Conservation (phyloP, 768 basidiomycete genomes). For the Chalciporus chontae region DNA sequence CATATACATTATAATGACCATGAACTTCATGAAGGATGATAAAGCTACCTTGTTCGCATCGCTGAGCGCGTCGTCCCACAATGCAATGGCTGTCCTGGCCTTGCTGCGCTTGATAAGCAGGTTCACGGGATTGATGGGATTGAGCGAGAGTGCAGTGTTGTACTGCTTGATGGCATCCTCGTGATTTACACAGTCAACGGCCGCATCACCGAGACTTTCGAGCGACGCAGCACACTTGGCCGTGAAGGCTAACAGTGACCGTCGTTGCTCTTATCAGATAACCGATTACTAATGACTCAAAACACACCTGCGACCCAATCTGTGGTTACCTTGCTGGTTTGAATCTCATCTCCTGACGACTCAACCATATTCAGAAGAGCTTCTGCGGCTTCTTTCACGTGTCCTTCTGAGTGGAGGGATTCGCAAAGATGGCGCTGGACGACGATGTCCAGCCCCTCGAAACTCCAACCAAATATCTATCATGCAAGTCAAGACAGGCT, state of each 20-base stretch:
- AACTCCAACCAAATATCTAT: constrained; percentile 16
- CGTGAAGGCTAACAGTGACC: constrained; percentile 2
- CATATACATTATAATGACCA: neutral
- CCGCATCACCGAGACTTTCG: neutral
- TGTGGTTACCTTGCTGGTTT: neutral
- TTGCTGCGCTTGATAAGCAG: constrained; percentile 6
- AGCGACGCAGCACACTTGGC: neutral
- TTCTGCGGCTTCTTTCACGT: constrained; percentile 10
- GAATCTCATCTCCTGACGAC: constrained; percentile 1
- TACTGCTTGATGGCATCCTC: constrained; percentile 1
- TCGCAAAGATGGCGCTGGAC: constrained; percentile 10
- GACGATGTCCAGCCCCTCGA: constrained; percentile 7
- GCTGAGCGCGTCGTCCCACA: constrained; percentile 7
- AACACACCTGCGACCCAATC: constrained; percentile 8
- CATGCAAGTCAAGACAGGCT: neutral
- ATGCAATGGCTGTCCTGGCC: constrained; percentile 2
- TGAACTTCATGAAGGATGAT: neutral
- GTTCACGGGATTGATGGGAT: neutral
- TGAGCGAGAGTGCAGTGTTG: neutral
- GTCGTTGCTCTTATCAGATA: neutral
- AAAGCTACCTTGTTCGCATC: constrained; percentile 7
- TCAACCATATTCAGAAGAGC: constrained; percentile 8
- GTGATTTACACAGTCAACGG: neutral
- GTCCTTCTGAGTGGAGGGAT: constrained; percentile 7
- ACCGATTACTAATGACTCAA: too few species aligned